Conservation (phyloP, 371 early-diverging fungal genomes). For the Mucor racemosus region DNA sequence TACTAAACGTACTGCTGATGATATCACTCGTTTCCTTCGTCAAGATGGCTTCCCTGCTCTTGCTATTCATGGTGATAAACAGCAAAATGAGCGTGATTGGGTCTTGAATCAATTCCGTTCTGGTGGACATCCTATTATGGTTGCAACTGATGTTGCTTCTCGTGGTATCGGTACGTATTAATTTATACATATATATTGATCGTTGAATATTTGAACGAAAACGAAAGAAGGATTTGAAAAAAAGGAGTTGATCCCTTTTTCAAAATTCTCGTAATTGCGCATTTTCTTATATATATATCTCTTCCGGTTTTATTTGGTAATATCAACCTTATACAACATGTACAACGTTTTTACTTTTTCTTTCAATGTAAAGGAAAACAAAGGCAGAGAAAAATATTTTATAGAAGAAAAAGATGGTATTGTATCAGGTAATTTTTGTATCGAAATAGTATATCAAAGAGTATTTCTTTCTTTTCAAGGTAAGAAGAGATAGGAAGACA, state of each 20-base stretch:
- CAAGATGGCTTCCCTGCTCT: conserved; percentile 96
- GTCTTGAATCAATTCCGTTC: conserved; percentile 92
- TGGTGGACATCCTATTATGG: conserved; percentile 92
- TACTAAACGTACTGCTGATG: conserved; percentile 98
- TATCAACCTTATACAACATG: conserved; percentile 3
- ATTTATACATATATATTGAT: neutral
- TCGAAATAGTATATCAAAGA: conserved; percentile 8
- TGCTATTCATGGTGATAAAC: conserved; percentile 99
- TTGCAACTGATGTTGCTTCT: conserved; percentile 99
- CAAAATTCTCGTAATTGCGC: conserved; percentile 17
- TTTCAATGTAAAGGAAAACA: neutral
- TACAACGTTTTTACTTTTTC: neutral
- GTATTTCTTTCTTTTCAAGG: conserved; percentile 6
- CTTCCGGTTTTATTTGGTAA: conserved; percentile 6
- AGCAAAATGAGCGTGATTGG: conserved; percentile 98
- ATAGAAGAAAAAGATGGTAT: conserved; percentile 1
- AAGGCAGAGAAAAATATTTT: conserved; percentile 2
- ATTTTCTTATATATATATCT: conserved; percentile 1
- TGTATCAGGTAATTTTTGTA: conserved; percentile 9
- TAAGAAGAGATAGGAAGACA: conserved; percentile 5
- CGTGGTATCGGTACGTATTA: conserved; percentile 94
- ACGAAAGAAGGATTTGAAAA: conserved; percentile 10
- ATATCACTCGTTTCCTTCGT: conserved; percentile 88
- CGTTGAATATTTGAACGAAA: neutral
- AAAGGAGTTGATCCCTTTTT: conserved; percentile 3